Base-by-base conservation (phyloP, 495 filamentous ascomycete genomes). In the Aspergillus kassunensis region DNA sequence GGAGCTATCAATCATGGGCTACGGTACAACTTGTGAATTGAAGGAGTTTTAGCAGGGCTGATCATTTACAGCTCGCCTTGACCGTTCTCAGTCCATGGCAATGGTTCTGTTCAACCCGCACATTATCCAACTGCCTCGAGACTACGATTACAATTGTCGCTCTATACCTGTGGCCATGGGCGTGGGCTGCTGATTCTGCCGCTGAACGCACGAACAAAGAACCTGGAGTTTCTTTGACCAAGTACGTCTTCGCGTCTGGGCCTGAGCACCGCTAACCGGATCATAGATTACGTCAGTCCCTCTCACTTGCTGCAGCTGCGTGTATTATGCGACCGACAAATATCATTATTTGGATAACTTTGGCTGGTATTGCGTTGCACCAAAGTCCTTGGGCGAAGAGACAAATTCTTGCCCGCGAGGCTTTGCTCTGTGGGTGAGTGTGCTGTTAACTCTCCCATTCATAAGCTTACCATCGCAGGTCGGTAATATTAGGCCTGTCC, bases 241-340 rank as follows among this genome's bases (percentile, higher is more conserved):
- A 46, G 58, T 64, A 57, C 29, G 58, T 24, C 19, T 46, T 34
- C 30, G 7, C 6, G 18, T 16, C 3, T 24, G 4, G 19, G 10
- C 2, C 4, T 13, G 44, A 46, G 18, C 30, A 10, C 16, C 9
- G 30, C 44, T 46, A 8, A 46, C 21, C 41, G 23, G n/a, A 3
- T 20, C 18, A 20, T 36, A 76, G 74, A 34, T 56, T 96, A 8
- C 80, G 88, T 12, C 58, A 80, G 35, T 89, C 86, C 30, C 77
- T 97, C 18, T 62, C 83, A 12, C 72, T 95, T 16, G 90, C 91
- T 23, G 90, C 88, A 1, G 61, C 89, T 43, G 95, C 93, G 0
- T 91, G 88, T 68, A 78, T 97, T 27, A 74, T 99, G 20, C 84
- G 93, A 6, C 95, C 92, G 20, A 99, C 92, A 5, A 97, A 97